Conservation (phyloP, 192 early-diverging fungal species). For the Dissophora ornata region DNA sequence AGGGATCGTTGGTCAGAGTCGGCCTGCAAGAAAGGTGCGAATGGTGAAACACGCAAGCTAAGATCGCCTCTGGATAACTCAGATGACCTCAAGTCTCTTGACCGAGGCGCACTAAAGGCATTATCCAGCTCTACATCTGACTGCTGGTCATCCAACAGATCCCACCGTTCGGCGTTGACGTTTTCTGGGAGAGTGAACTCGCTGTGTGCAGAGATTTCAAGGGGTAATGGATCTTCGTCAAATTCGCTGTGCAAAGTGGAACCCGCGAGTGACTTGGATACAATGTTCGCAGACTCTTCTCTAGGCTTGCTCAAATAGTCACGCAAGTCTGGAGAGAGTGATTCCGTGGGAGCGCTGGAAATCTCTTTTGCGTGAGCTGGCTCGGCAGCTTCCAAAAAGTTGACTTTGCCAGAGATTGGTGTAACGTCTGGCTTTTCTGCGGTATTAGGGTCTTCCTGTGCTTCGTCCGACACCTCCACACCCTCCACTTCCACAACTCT, state of each 20-base stretch:
- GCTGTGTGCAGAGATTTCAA: not conserved
- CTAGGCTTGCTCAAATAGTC: too few species aligned
- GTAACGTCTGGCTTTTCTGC: too few species aligned
- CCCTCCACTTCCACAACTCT: too few species aligned
- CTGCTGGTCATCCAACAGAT: conserved; percentile 6
- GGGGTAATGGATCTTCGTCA: not conserved
- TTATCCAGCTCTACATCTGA: conserved; percentile 19
- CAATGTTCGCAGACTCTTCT: too few species aligned
- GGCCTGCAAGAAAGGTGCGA: conserved; percentile 1
- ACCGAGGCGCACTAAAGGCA: not conserved
- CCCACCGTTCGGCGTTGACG: conserved; percentile 21
- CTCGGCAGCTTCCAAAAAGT: too few species aligned
- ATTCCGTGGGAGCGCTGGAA: not conserved
- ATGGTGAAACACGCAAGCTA: conserved; percentile 6
- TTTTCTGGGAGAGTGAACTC: conserved; percentile 5
- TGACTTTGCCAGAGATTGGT: too few species aligned
- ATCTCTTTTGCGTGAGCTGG: too few species aligned
- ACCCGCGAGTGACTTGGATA: not conserved
- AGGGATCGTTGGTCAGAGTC: not conserved
- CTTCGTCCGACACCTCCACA: too few species aligned
- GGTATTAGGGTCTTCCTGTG: too few species aligned
- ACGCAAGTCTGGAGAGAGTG: too few species aligned
- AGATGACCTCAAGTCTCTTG: too few species aligned
- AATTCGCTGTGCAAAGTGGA: not conserved
- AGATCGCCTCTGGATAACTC: not conserved